These are phyloP conservation scores for Musa schizocarpa DNA, from an alignment of 176 grass and related monocot species.

Conservation along the genomic window DNA sequence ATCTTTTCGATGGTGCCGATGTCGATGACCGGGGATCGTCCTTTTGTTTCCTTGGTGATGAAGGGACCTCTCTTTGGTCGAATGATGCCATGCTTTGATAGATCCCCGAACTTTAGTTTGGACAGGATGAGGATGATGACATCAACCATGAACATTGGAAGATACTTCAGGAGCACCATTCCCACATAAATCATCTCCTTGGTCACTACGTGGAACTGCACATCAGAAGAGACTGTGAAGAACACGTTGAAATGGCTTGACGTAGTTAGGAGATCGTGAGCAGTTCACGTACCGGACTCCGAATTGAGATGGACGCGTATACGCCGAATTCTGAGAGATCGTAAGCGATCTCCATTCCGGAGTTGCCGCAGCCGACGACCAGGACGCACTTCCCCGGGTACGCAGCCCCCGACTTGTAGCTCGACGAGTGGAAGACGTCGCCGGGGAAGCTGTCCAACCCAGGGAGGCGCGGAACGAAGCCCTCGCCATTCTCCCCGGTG, in stretches of 20 bases:
- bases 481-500: slow-evolving; percentile 44
- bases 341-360: slow-evolving; percentile 66
- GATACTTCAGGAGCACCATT: slow-evolving; percentile 36
- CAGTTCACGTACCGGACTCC: slow-evolving; percentile 28
- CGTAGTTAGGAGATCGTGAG: too few species aligned
- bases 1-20: slow-evolving; percentile 49
- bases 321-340: slow-evolving; percentile 44
- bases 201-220: slow-evolving; percentile 51
- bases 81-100: slow-evolving; percentile 46
- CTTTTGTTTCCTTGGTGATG: slow-evolving; percentile 34
- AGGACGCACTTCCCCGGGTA: slow-evolving; percentile 32
- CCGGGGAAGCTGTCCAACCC: slow-evolving; percentile 43
- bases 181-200: slow-evolving; percentile 42
- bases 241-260: neutral
- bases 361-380: slow-evolving; percentile 67
- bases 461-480: slow-evolving; percentile 19
- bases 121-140: slow-evolving; percentile 27
- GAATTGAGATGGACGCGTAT: slow-evolving; percentile 34
- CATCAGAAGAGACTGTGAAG: neutral
- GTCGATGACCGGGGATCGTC: slow-evolving; percentile 51
- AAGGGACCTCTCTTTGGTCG: slow-evolving; percentile 47
- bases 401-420: slow-evolving; percentile 24
- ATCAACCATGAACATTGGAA: slow-evolving; percentile 38
- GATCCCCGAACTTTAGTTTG: slow-evolving; percentile 32
- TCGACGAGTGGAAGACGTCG: slow-evolving; percentile 38